Percentiles rank a stretch among this genome's conserved stretches.
phyloP scores from a whole-genome alignment of 352 stramenopile genomes.

The Phytopythium oedochilum region DNA sequence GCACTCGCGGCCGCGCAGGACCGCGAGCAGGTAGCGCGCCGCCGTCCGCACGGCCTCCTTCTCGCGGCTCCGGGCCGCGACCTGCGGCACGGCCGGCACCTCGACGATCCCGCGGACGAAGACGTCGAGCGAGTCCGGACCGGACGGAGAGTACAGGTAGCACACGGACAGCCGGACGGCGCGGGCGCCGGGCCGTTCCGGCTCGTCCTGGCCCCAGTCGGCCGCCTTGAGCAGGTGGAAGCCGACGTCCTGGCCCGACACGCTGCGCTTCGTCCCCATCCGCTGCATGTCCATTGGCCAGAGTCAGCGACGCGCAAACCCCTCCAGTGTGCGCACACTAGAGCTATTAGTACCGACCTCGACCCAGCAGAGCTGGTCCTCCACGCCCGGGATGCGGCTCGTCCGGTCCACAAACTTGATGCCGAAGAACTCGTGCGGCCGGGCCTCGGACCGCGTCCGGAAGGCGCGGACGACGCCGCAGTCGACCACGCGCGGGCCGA shows the following conservation, averaged over 20 bases:
- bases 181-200: slow-evolving; percentile 8
- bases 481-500: slow-evolving; percentile 27
- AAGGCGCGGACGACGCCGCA: slow-evolving; percentile 49
- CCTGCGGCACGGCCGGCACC: slow-evolving; percentile 12
- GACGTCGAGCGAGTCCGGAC: slow-evolving; percentile 35
- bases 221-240: slow-evolving; percentile 66
- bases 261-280: slow-evolving; percentile 24
- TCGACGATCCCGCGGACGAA: slow-evolving; percentile 62
- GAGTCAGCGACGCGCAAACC: too few species aligned
- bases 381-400: slow-evolving; percentile 15
- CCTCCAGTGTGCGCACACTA: too few species aligned
- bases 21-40: slow-evolving; percentile 36
- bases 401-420: slow-evolving; percentile 58
- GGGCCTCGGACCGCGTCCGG: slow-evolving; percentile 13
- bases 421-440: slow-evolving; percentile 50
- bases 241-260: slow-evolving; percentile 29
- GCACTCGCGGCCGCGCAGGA: slow-evolving; percentile 35
- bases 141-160: slow-evolving; percentile 53
- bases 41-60: slow-evolving; percentile 19
- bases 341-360: too few species aligned
- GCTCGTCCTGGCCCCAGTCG: slow-evolving; percentile 20
- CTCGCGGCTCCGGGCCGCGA: slow-evolving; percentile 3
- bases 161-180: slow-evolving; percentile 53
- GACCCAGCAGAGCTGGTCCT: slow-evolving; percentile 58
- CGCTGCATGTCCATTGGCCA: slow-evolving; percentile 21